A percentile compares a stretch with the other conserved stretches of the same genome.
phyloP scores from a whole-genome alignment of 148 eudicot genomes.

The Vaccinium darrowii region DNA sequence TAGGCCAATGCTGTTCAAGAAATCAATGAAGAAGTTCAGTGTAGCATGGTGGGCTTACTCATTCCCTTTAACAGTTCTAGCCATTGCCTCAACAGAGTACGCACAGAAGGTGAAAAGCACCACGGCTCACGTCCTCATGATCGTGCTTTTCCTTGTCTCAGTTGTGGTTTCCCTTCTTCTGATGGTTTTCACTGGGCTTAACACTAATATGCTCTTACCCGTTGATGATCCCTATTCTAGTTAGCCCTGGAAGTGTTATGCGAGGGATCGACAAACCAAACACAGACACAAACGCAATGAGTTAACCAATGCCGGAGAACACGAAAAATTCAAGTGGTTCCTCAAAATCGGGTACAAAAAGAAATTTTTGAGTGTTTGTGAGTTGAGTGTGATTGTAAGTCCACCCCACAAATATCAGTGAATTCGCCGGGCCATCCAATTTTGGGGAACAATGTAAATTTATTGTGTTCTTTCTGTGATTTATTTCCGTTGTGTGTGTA shows the following conservation, averaged over 20 bases:
- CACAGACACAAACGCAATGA: too few relatives aligned
- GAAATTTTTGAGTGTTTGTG: too few relatives aligned
- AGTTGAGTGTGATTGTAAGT: too few relatives aligned
- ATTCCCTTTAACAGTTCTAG: conserved; percentile 52
- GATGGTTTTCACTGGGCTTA: conserved; percentile 51
- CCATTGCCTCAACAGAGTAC: conserved; percentile 34
- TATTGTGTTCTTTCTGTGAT: too few relatives aligned
- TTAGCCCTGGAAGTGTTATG: not conserved
- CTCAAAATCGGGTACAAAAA: too few relatives aligned
- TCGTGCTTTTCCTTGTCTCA: conserved; percentile 50
- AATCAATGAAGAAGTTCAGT: conserved; percentile 37
- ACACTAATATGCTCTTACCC: conserved; percentile 27
- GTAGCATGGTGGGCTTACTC: conserved; percentile 81
- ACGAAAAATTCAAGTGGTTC: too few relatives aligned
- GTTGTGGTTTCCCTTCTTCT: conserved; percentile 50
- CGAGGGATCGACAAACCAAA: too few relatives aligned
- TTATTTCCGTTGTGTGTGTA: too few relatives aligned
- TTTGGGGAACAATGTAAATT: too few relatives aligned
- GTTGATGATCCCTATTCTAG: not conserved
- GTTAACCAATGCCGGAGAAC: too few relatives aligned
- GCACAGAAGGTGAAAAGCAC: conserved; percentile 37
- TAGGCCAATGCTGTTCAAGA: conserved; percentile 60
- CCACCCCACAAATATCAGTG: too few relatives aligned
- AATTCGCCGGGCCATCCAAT: too few relatives aligned
- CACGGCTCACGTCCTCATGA: conserved; percentile 34